Percentiles rank a stretch among this genome's conserved stretches.
Conservation (phyloP, 345 rosid species). For the Psidium friedrichsthalianum region DNA sequence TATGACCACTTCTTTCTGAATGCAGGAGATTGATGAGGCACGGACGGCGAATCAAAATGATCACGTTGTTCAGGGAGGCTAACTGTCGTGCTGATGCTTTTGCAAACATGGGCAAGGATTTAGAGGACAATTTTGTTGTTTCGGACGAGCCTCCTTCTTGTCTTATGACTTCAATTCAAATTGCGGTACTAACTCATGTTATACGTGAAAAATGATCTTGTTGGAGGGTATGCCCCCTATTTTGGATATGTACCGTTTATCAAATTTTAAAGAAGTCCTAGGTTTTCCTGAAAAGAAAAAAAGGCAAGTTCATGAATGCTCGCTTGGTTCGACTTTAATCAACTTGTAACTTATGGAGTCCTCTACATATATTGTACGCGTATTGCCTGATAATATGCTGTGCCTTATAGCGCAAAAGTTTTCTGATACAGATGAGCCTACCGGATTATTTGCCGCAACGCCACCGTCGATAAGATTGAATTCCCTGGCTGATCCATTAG, state of each 20-base stretch:
- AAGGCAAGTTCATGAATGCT: not conserved
- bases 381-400: not conserved
- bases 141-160: not conserved
- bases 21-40: not conserved
- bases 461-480: slow-evolving; percentile 75
- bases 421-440: not conserved
- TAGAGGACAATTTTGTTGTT: not conserved
- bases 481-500: slow-evolving; percentile 15
- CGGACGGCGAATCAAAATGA: not conserved
- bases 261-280: not conserved
- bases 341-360: not conserved
- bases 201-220: not conserved
- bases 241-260: not conserved
- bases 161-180: not conserved
- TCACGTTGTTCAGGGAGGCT: not conserved
- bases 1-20: not conserved
- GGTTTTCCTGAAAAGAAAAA: not conserved
- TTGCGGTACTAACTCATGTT: not conserved
- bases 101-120: not conserved
- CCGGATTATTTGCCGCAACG: slow-evolving; percentile 65
- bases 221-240: not conserved
- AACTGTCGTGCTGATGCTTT: not conserved
- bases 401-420: not conserved
- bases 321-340: not conserved
- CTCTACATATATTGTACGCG: not conserved